These are phyloP conservation scores for Camptophora hylomeconis DNA, from an alignment of 2,329 filamentous ascomycete genomes.

Conservation along the genomic window DNA sequence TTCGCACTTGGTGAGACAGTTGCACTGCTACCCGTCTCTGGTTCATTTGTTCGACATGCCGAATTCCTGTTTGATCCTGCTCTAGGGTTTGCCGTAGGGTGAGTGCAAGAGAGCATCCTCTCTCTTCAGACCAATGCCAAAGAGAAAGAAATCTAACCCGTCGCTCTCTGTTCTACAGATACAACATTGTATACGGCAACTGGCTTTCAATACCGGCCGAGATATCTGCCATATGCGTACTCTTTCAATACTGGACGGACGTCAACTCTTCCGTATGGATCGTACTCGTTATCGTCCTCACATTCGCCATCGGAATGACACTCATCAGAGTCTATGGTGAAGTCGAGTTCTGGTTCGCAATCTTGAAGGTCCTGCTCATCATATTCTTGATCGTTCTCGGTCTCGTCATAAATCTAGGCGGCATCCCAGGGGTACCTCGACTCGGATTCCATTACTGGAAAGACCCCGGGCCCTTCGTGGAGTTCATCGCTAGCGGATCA, in stretches of 20 bases:
- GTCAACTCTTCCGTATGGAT: conserved; percentile 34
- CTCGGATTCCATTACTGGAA: conserved; percentile 60
- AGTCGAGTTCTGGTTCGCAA: conserved; percentile 40
- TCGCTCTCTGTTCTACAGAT: conserved; percentile 4
- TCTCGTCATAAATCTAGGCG: conserved; percentile 50
- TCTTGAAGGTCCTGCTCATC: conserved; percentile 47
- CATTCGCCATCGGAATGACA: conserved; percentile 22
- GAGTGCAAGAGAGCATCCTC: conserved; percentile 32
- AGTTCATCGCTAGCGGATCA: conserved; percentile 44
- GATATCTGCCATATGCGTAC: conserved; percentile 48
- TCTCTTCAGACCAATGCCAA: too few species aligned
- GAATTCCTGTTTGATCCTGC: conserved; percentile 40
- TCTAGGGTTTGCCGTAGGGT: conserved; percentile 34
- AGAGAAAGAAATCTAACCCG: conserved; percentile 1
- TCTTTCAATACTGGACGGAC: conserved; percentile 52
- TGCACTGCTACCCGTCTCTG: conserved; percentile 38
- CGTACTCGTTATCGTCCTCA: conserved; percentile 25
- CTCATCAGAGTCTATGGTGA: conserved; percentile 34
- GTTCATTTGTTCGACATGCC: conserved; percentile 37
- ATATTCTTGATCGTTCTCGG: conserved; percentile 41
- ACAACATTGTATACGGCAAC: conserved; percentile 36
- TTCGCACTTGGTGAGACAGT: conserved; percentile 39
- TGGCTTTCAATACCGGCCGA: conserved; percentile 43
- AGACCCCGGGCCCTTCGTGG: conserved; percentile 53
- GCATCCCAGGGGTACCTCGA: conserved; percentile 43